Evolutionary conservation across 1,284 basidiomycete species (phyloP).

Genomic region (Ganoderma meredithae): DNA sequence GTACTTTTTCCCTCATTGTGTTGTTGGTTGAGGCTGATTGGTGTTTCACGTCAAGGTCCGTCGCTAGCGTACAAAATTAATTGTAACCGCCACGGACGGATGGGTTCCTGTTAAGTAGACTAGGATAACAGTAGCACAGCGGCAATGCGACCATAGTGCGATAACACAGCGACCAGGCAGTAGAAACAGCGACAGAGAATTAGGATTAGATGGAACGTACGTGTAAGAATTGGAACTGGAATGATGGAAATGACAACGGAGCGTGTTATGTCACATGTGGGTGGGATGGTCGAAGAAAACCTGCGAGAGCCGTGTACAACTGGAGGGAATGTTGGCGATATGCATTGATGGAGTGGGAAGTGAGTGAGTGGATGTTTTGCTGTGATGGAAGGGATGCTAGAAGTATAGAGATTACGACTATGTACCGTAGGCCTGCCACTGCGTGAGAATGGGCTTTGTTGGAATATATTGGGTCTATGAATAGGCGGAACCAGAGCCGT

Average conservation of each 20-base stretch:
- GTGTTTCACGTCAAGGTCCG: neutral
- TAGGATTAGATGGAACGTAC: neutral
- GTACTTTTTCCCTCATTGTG: neutral
- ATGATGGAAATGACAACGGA: neutral
- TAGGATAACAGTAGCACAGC: constrained; percentile 7
- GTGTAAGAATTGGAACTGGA: neutral
- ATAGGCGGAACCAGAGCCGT: neutral
- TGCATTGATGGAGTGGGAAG: neutral
- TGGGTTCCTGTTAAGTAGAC: neutral
- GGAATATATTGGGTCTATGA: neutral
- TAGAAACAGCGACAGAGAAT: neutral
- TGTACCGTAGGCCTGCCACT: constrained; percentile 6
- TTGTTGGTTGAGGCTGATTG: neutral
- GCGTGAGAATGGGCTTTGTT: neutral
- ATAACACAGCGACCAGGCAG: constrained; percentile 12
- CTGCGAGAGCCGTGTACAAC: neutral
- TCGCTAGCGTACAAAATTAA: neutral
- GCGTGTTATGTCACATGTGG: neutral
- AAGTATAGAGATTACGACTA: neutral
- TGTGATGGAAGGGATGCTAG: neutral
- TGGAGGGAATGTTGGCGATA: neutral
- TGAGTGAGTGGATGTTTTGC: neutral
- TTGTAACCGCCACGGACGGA: neutral
- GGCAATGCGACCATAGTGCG: constrained; percentile 11
- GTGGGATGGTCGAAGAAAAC: neutral